These are phyloP conservation scores for Trichomonas tenax DNA, from an alignment of 208 protist species.

Conservation along the genomic window DNA sequence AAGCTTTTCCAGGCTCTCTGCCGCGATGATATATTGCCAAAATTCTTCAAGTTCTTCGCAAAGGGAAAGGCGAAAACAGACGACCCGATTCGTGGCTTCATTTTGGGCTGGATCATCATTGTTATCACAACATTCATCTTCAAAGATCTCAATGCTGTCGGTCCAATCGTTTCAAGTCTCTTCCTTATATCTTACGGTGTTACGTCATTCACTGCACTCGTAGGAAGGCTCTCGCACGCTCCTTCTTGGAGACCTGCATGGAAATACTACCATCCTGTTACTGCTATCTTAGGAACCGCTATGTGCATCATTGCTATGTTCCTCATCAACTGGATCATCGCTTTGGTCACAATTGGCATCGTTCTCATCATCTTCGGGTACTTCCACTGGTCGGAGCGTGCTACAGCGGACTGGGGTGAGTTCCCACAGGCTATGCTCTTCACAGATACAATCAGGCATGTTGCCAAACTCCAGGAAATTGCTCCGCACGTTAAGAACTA, in stretches of 20 bases:
- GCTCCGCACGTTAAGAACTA: neutral
- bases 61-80: neutral
- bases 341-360: neutral
- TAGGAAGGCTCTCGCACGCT: slow-evolving; percentile 25
- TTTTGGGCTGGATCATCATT: neutral
- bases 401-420: neutral
- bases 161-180: slow-evolving; percentile 29
- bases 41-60: neutral
- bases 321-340: neutral
- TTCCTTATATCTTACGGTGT: slow-evolving; percentile 46
- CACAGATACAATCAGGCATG: neutral
- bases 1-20: neutral
- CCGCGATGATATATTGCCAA: neutral
- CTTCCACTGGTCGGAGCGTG: neutral
- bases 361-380: neutral
- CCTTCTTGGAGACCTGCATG: slow-evolving; percentile 39
- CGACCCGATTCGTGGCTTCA: neutral
- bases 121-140: neutral
- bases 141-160: neutral
- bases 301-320: slow-evolving; percentile 40
- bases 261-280: slow-evolving; percentile 34
- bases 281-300: slow-evolving; percentile 32
- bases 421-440: neutral
- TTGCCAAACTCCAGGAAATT: neutral
- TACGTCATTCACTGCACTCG: slow-evolving; percentile 44